These are phyloP conservation scores for Ceratocystis cubensis DNA, from an alignment of 2,329 filamentous ascomycete genomes.

Conservation along the genomic window DNA sequence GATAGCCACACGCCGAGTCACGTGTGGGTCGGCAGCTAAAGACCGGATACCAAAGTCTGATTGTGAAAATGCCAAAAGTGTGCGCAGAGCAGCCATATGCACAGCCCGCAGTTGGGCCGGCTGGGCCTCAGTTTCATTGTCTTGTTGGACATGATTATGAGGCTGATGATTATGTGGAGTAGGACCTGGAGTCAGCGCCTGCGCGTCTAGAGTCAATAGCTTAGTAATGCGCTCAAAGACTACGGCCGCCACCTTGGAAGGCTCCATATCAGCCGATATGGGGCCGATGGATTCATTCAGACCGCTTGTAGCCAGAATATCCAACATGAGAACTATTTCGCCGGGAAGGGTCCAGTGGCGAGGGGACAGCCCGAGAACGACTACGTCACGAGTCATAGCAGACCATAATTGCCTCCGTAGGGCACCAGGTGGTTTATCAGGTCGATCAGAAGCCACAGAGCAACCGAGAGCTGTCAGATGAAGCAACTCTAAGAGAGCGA, in stretches of 20 bases:
- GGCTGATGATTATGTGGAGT: conserved; percentile 38
- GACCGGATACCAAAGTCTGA: conserved; percentile 51
- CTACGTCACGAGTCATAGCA: conserved; percentile 51
- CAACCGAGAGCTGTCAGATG: conserved; percentile 51
- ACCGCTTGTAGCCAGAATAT: conserved; percentile 54
- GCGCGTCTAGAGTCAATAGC: conserved; percentile 35
- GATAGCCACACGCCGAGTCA: conserved; percentile 62
- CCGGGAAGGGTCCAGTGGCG: conserved; percentile 43
- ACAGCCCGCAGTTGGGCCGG: conserved; percentile 33
- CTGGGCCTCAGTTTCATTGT: background rate
- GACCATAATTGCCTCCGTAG: conserved; percentile 49
- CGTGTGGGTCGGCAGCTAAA: conserved; percentile 54
- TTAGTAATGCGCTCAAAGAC: conserved; percentile 53
- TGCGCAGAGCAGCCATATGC: conserved; percentile 37
- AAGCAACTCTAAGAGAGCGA: conserved; percentile 35
- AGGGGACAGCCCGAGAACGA: conserved; percentile 53
- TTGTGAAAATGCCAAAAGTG: conserved; percentile 47
- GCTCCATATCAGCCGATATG: conserved; percentile 37
- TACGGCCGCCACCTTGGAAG: conserved; percentile 33
- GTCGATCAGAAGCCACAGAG: conserved; percentile 29
- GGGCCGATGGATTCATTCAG: conserved; percentile 54
- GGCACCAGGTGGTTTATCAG: conserved; percentile 24
- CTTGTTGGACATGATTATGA: conserved; percentile 22
- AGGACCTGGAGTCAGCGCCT: conserved; percentile 21
- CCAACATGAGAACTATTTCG: conserved; percentile 52